These are phyloP conservation scores for Cadophora sp. DNA, from an alignment of 2,329 filamentous ascomycete species.

Conservation along the genomic window DNA sequence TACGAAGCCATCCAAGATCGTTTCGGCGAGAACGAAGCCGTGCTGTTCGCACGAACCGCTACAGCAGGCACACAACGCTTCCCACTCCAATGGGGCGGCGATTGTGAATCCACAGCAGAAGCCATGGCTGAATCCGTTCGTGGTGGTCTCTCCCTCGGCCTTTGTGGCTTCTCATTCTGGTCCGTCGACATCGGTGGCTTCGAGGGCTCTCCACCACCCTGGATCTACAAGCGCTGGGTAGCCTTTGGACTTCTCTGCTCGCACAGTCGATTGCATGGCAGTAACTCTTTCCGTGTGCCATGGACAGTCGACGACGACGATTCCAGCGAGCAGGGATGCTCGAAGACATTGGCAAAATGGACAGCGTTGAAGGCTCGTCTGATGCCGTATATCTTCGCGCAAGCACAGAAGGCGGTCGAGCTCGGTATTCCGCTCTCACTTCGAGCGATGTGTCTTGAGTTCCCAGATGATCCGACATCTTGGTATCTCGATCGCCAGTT, in stretches of 20 bases:
- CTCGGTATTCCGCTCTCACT: constrained; percentile 61
- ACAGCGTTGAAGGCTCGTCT: constrained; percentile 57
- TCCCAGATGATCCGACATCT: constrained; percentile 62
- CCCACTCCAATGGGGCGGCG: constrained; percentile 66
- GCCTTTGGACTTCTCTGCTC: constrained; percentile 67
- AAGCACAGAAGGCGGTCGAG: constrained; percentile 55
- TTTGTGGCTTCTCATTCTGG: constrained; percentile 66
- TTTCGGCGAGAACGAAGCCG: constrained; percentile 56
- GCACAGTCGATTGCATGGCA: constrained; percentile 65
- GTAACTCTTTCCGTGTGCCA: constrained; percentile 65
- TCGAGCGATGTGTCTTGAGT: constrained; percentile 64
- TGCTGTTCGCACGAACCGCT: constrained; percentile 64
- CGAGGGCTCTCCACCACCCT: constrained; percentile 62
- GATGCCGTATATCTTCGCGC: constrained; percentile 63
- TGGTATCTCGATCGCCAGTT: constrained; percentile 66
- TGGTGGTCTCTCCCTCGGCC: constrained; percentile 61
- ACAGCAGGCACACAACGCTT: constrained; percentile 65
- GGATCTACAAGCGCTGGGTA: constrained; percentile 70
- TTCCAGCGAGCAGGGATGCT: constrained; percentile 54
- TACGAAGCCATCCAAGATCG: constrained; percentile 58
- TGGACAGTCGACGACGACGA: constrained; percentile 67
- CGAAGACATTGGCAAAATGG: constrained; percentile 53
- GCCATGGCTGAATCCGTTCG: constrained; percentile 68
- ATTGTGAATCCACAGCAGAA: constrained; percentile 67
- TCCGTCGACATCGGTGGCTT: constrained; percentile 69